These are phyloP conservation scores for Buxus sempervirens DNA, from an alignment of 164 flowering plant species.

Conservation along the genomic window DNA sequence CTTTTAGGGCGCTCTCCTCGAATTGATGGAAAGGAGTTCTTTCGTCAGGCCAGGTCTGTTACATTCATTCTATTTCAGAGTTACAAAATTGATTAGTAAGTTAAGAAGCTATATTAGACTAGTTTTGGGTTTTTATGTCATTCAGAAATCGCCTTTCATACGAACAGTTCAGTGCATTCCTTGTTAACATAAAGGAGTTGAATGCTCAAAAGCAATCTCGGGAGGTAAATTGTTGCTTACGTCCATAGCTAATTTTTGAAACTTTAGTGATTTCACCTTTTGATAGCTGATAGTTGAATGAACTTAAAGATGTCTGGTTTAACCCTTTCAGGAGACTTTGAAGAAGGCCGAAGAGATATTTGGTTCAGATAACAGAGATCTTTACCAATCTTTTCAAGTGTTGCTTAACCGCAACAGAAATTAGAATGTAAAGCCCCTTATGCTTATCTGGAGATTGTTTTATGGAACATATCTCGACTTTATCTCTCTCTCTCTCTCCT, in stretches of 20 bases:
- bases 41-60: constrained; percentile 86
- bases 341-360: constrained; percentile 92
- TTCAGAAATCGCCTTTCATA: constrained; percentile 86
- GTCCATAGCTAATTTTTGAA: background rate
- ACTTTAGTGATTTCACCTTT: background rate
- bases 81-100: background rate
- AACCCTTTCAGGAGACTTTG: constrained; percentile 65
- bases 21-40: constrained; percentile 96
- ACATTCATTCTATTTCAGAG: background rate
- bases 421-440: constrained; percentile 13
- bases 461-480: constrained; percentile 1
- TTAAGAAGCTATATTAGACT: background rate
- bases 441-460: background rate
- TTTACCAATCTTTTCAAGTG: constrained; percentile 79
- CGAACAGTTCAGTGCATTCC: constrained; percentile 92
- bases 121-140: constrained; percentile 9
- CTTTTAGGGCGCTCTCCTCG: constrained; percentile 63
- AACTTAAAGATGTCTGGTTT: background rate
- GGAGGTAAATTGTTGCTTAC: constrained; percentile 48
- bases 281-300: background rate
- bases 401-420: constrained; percentile 68
- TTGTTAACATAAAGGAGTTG: constrained; percentile 87
- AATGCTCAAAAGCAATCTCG: constrained; percentile 92
- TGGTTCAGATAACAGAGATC: constrained; percentile 86
- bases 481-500: background rate